These are phyloP conservation scores for Diversispora eburnea DNA, from an alignment of 192 early-diverging fungal species.

Conservation along the genomic window DNA sequence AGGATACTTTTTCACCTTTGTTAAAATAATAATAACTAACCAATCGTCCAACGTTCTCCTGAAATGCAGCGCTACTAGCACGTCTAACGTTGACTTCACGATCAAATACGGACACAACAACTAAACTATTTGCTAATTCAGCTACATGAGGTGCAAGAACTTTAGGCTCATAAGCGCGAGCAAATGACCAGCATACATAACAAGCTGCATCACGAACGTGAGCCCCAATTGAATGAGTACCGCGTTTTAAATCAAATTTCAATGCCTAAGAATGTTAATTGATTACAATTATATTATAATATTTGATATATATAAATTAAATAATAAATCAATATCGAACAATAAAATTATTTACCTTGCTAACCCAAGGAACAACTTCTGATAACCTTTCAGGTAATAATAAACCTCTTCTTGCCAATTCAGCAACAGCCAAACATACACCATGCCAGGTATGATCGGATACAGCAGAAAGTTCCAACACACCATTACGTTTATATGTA, in stretches of 20 bases:
- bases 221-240: constrained; percentile 86
- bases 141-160: constrained; percentile 62
- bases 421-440: constrained; percentile 84
- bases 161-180: constrained; percentile 76
- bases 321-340: not conserved
- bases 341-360: constrained; percentile 37
- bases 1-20: constrained; percentile 2
- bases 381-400: constrained; percentile 68
- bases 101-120: constrained; percentile 82
- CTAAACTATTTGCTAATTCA: constrained; percentile 69
- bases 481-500: constrained; percentile 44
- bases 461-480: constrained; percentile 68
- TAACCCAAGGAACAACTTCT: constrained; percentile 78
- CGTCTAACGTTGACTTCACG: constrained; percentile 91
- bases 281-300: not conserved
- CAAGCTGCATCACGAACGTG: constrained; percentile 95
- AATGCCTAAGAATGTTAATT: constrained; percentile 53
- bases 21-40: constrained; percentile 36
- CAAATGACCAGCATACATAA: constrained; percentile 98
- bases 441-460: constrained; percentile 96
- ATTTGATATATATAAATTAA: too few relatives aligned
- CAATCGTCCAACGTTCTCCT: constrained; percentile 94
- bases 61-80: constrained; percentile 94
- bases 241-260: constrained; percentile 84
- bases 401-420: constrained; percentile 83